Base-by-base conservation (phyloP, 805 yeast species). In the Henningerozyma blattae region DNA sequence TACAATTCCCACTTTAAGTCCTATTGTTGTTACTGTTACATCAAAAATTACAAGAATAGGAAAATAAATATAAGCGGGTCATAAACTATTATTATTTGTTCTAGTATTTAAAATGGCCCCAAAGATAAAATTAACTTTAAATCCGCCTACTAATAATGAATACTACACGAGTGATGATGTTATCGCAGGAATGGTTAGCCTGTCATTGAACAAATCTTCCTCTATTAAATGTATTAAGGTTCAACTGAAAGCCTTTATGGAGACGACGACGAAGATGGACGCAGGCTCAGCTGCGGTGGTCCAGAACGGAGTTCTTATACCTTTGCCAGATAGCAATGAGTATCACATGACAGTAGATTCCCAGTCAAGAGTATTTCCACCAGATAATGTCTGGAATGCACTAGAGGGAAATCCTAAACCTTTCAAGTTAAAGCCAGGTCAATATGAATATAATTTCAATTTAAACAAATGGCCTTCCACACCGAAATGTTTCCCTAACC, bases 171-270 rank as follows among this genome's bases (percentile, higher is more conserved):
- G 49, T 10, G 37, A 47, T 34, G 58, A 56, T 31, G 30, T 35
- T 14, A 48, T 49, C 17, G 50, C 48, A 26, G 62, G 55, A 6
- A 37, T 36, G n/a, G 50, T 45, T 5, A 47, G 38, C 10, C 38
- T 54, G 3, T 41, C 42, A 14, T 41, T 45, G 15, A 42, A 36
- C 10, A 56, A 45, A 28, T 44, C 55, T 1, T 31, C 47, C n/a
- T 37, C 55, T 18, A 44, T 61, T 9, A 42, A 45, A 30, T 34
- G 44, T 27, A 51, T 59, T 43, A 81, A 62, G 48, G 70, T 69
- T 53, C 87, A 93, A 54, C 65, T 75, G 18, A 48, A 46, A 32
- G 58, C 54, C 4, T 47, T 46, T 25, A 36, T 49, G 13, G 53
- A 52, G 33, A 51, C 59, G 1, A 31, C 45, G 15, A 49, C 54